phyloP scores from a whole-genome alignment of 805 yeast genomes.

The Metschnikowia drakensbergensis region DNA sequence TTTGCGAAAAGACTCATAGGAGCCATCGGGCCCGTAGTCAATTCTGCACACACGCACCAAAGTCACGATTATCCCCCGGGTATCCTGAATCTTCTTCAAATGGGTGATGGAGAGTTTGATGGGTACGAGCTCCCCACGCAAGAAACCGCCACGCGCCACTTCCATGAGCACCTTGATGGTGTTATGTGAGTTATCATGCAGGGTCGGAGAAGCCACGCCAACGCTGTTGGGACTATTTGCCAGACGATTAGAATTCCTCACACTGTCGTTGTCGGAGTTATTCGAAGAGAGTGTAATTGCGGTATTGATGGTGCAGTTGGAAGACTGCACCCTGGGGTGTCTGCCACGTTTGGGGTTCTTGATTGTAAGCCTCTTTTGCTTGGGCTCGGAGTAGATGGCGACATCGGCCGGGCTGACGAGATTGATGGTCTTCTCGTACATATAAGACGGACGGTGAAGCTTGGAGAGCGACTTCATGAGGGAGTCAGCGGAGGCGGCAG shows the following conservation, averaged over 20 bases:
- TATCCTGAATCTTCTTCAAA: conserved; percentile 62
- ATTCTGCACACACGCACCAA: conserved; percentile 73
- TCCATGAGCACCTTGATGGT: conserved; percentile 36
- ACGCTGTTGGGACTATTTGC: not conserved
- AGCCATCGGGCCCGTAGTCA: conserved; percentile 54
- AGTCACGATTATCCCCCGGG: conserved; percentile 74
- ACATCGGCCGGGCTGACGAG: conserved; percentile 76
- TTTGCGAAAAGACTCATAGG: conserved; percentile 72
- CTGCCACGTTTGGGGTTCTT: conserved; percentile 44
- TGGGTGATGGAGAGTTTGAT: conserved; percentile 65
- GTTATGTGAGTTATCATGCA: conserved; percentile 17
- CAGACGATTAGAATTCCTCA: not conserved
- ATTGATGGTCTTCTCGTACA: conserved; percentile 55
- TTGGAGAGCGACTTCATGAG: conserved; percentile 18
- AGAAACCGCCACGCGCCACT: conserved; percentile 60
- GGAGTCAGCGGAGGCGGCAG: not conserved
- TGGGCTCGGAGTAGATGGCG: conserved; percentile 58
- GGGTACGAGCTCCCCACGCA: conserved; percentile 78
- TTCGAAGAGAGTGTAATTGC: conserved; percentile 29
- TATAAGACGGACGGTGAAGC: conserved; percentile 28
- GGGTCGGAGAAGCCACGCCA: not conserved
- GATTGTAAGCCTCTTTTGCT: conserved; percentile 60
- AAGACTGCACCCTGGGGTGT: conserved; percentile 34
- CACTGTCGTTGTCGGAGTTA: conserved; percentile 25
- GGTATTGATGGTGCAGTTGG: conserved; percentile 33